Percentiles rank a stretch among this genome's conserved stretches.
Conservation (phyloP, 192 early-diverging fungal genomes). For the Entomortierella chlamydospora region DNA sequence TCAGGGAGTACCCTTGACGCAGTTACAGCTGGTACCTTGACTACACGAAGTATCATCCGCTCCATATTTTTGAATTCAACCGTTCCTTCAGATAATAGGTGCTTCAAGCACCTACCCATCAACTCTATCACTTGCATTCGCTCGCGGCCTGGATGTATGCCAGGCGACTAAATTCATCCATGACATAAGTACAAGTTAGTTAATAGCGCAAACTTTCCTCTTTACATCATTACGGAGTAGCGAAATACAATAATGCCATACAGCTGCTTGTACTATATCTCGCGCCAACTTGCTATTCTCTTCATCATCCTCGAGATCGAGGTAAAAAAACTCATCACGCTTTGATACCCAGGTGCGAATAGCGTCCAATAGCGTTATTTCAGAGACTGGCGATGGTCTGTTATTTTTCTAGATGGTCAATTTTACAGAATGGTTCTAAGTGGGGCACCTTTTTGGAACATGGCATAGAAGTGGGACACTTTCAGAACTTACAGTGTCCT, state of each 20-base stretch:
- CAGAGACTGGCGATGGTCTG: neutral
- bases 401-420: neutral
- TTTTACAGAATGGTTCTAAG: neutral
- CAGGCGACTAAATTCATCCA: constrained; percentile 15
- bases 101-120: constrained; percentile 1
- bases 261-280: neutral
- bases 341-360: neutral
- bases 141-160: neutral
- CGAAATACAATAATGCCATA: neutral
- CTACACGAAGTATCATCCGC: constrained; percentile 2
- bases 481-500: constrained; percentile 13
- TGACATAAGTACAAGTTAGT: neutral
- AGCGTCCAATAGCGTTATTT: neutral
- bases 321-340: constrained; percentile 10
- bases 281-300: constrained; percentile 5
- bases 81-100: constrained; percentile 1
- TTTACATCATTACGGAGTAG: neutral
- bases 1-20: neutral
- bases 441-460: neutral
- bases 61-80: constrained; percentile 2
- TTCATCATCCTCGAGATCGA: constrained; percentile 18
- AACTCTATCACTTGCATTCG: neutral
- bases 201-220: neutral
- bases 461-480: neutral
- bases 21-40: neutral